Evolutionary conservation across 176 grass and related monocot genomes (phyloP).

Genomic region (Triticum urartu): DNA sequence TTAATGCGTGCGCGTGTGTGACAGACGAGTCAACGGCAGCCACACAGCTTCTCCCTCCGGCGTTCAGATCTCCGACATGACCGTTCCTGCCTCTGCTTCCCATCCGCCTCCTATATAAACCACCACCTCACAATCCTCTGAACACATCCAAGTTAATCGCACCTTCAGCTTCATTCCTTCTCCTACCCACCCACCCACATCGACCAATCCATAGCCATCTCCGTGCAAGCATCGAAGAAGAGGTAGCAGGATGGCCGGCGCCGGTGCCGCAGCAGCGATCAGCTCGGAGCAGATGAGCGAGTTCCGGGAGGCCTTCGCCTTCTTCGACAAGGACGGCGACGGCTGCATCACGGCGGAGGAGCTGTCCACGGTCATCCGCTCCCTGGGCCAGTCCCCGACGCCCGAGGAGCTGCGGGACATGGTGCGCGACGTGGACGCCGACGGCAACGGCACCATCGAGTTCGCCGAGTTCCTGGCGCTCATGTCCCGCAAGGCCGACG

Average conservation of each 20-base stretch:
- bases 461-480: constrained; percentile 70
- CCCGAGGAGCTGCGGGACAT: constrained; percentile 64
- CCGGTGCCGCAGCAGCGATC: background rate
- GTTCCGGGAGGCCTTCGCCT: constrained; percentile 76
- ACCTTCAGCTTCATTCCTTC: background rate
- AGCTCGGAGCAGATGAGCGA: constrained; percentile 54
- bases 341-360: constrained; percentile 86
- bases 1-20: background rate
- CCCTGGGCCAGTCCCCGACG: constrained; percentile 61
- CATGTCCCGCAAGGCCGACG: constrained; percentile 38
- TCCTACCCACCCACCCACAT: too few relatives aligned
- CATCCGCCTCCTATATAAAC: background rate
- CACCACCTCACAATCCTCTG: background rate
- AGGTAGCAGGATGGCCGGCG: background rate
- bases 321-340: constrained; percentile 95
- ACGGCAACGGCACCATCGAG: constrained; percentile 84
- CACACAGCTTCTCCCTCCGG: background rate
- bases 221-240: too few relatives aligned
- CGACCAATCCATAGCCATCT: too few relatives aligned
- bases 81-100: background rate
- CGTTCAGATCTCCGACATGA: constrained; percentile 12
- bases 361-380: constrained; percentile 61
- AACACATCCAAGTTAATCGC: background rate
- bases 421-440: constrained; percentile 72
- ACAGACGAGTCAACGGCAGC: background rate